phyloP scores from a whole-genome alignment of 345 rosid species.

The Corchorus capsularis region DNA sequence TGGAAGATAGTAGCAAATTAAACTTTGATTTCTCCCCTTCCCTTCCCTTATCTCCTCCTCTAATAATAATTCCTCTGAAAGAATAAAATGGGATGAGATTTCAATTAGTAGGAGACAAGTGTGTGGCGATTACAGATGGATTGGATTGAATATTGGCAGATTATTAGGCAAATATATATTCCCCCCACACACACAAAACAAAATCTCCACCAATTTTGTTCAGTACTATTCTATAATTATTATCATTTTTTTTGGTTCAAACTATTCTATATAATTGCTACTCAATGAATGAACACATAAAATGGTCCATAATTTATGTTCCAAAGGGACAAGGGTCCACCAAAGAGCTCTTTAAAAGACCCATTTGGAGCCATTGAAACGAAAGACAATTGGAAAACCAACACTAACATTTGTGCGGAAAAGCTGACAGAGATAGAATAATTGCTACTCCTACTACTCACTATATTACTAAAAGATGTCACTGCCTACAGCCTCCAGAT shows the following conservation, averaged over 20 bases:
- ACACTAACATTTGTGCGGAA: background rate
- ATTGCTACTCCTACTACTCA: no score
- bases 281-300: background rate
- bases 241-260: no score
- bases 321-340: background rate
- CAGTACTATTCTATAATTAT: no score
- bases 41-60: no score
- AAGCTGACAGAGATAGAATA: background rate
- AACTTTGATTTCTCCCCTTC: background rate
- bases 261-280: no score
- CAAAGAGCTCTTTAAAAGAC: background rate
- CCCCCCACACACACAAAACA: conserved; percentile 5
- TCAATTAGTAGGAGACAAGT: background rate
- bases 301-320: background rate
- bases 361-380: background rate
- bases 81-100: background rate
- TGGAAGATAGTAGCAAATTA: background rate
- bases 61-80: background rate
- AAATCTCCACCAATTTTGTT: background rate
- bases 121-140: background rate
- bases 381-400: background rate
- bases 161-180: background rate
- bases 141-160: background rate
- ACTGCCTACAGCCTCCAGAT: background rate
- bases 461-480: background rate